Evolutionary conservation across 306 rosid genomes (phyloP).

Genomic region (Fragaria iinumae): DNA sequence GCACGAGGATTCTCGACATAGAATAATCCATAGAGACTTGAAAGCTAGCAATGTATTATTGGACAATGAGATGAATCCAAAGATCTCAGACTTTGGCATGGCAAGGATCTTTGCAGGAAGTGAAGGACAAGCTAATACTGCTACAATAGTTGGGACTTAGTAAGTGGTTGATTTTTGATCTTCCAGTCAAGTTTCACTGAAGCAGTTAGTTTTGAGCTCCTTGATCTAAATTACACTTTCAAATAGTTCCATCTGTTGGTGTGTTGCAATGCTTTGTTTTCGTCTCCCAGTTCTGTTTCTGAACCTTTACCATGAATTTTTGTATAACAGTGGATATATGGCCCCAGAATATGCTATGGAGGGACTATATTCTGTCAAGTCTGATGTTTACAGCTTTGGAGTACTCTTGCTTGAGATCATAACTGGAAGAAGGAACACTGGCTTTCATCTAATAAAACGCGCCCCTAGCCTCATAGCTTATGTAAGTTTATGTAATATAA

Average conservation of each 20-base stretch:
- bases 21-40: constrained; percentile 61
- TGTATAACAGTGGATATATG: constrained; percentile 45
- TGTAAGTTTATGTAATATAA: constrained; percentile 3
- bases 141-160: constrained; percentile 63
- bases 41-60: constrained; percentile 59
- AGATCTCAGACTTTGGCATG: constrained; percentile 73
- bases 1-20: constrained; percentile 61
- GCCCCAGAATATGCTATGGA: constrained; percentile 49
- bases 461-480: constrained; percentile 7
- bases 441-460: constrained; percentile 8
- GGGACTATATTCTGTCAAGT: constrained; percentile 40
- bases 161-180: constrained; percentile 29
- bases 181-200: neutral
- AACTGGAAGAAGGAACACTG: constrained; percentile 28
- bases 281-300: neutral
- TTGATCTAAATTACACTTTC: neutral
- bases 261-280: neutral
- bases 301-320: neutral
- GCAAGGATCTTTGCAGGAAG: constrained; percentile 53
- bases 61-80: constrained; percentile 53
- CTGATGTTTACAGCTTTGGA: constrained; percentile 50
- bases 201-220: neutral
- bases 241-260: neutral
- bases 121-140: constrained; percentile 40
- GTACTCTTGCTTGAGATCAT: constrained; percentile 47